Evolutionary conservation across 1,284 basidiomycete species (phyloP).

Genomic region (Puccinia novopanici): DNA sequence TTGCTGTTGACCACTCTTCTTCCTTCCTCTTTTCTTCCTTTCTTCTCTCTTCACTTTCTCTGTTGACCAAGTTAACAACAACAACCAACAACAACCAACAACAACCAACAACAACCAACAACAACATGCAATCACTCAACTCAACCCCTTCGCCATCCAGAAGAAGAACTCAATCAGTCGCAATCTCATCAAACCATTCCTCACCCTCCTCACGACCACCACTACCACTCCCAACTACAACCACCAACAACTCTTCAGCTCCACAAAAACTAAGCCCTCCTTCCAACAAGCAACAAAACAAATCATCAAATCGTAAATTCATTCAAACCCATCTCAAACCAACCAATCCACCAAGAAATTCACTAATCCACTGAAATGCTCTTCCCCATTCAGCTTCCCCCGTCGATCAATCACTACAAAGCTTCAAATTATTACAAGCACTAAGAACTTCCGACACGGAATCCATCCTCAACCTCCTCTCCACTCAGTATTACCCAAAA

Average conservation of each 20-base stretch:
- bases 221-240: conserved; percentile 8
- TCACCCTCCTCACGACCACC: background rate
- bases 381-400: background rate
- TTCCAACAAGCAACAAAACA: background rate
- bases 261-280: background rate
- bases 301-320: background rate
- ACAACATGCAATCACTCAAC: conserved; percentile 7
- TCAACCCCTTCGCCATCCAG: conserved; percentile 5
- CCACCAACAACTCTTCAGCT: background rate
- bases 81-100: too few species aligned
- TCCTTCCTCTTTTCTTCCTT: too few species aligned
- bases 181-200: conserved; percentile 11
- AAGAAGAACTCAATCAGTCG: conserved; percentile 15
- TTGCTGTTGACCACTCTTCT: too few species aligned
- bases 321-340: too few species aligned
- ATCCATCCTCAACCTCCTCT: conserved; percentile 72
- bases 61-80: too few species aligned
- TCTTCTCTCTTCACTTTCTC: too few species aligned
- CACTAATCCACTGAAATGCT: too few species aligned
- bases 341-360: background rate
- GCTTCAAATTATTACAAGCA: conserved; percentile 77
- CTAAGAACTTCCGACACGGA: conserved; percentile 74
- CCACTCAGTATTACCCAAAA: background rate
- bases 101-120: too few species aligned
- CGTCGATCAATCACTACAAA: conserved; percentile 68